These are phyloP conservation scores for Thalassiosira allenii DNA, from an alignment of 352 stramenopile genomes.

Conservation along the genomic window DNA sequence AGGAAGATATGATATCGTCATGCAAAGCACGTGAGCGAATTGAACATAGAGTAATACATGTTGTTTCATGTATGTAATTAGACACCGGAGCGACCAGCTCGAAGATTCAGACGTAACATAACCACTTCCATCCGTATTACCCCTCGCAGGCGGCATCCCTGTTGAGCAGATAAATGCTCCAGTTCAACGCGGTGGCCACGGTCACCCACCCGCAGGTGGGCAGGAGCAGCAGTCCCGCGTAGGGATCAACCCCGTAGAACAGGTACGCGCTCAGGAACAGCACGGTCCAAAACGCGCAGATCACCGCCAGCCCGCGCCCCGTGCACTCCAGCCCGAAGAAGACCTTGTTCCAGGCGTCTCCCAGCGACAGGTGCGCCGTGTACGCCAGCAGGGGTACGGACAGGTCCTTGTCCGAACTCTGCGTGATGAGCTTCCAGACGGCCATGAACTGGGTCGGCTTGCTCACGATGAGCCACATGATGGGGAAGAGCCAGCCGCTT, in stretches of 20 bases:
- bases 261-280: constrained; percentile 63
- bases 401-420: constrained; percentile 18
- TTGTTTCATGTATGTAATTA: too few relatives aligned
- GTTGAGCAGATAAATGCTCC: constrained; percentile 68
- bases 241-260: constrained; percentile 66
- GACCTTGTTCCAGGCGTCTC: constrained; percentile 74
- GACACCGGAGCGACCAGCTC: too few relatives aligned
- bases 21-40: too few relatives aligned
- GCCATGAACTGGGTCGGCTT: constrained; percentile 79
- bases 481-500: constrained; percentile 75
- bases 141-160: constrained; percentile 30
- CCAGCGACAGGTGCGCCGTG: constrained; percentile 66
- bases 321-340: constrained; percentile 76
- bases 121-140: too few relatives aligned
- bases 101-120: too few relatives aligned
- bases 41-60: too few relatives aligned
- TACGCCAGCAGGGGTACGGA: constrained; percentile 56
- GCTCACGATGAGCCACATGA: constrained; percentile 84
- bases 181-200: constrained; percentile 75
- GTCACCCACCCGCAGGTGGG: constrained; percentile 79
- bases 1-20: too few relatives aligned
- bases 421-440: constrained; percentile 46
- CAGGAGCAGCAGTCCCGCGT: constrained; percentile 69
- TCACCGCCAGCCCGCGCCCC: constrained; percentile 59
- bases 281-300: constrained; percentile 64